Evolutionary conservation across 2,329 filamentous ascomycete species (phyloP), one percentile per base, ranked within the genome.

Genomic region (Colletotrichum lini): DNA sequence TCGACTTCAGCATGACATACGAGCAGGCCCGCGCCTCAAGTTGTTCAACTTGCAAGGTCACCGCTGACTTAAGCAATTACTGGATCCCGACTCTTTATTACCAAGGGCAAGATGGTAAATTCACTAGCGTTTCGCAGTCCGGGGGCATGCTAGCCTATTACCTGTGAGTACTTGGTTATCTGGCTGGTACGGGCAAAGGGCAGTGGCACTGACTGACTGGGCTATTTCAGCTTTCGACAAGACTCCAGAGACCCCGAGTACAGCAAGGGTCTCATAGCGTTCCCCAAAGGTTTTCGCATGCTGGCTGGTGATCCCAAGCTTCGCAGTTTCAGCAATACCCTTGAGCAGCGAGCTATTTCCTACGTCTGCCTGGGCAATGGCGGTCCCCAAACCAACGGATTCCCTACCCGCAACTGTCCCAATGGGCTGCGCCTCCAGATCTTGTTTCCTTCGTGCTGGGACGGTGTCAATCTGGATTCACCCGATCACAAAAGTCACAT

Each of bases 1-100:
- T 93, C 77, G 83, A 85, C 50, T 84, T 88, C 71, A 81, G 79
- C 38, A 87, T 89, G 84, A 82, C 81, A 65, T 91, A 87, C 76
- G 81, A 84, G 10, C 81, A 84, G 45, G 87, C 88, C n/a, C 81
- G 84, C 67, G 78, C 78, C 30, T 87, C 89, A 2, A 85, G 85
- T 13, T 93, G 92, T 79, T 91, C 91, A 2, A 91, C 91, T 4
- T 93, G 91, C 79, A 84, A 85, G 44, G 90, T 91, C 66, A 83
- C 85, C 38, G 82, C 88, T 73, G 91, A 93, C 78, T 81, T 88
- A 68, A 91, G 88, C 66, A 92, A 89, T 76, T 93, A 94, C 81
- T 93, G 92, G 91, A 89, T 88, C 18, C 91, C 91, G 0, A 84
- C 84, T 72, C 81, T 93, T 1, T 82, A 80, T 74, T 83, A 83